Base-by-base conservation (phyloP, 495 filamentous ascomycete species). In the Penicillium paxilli region DNA sequence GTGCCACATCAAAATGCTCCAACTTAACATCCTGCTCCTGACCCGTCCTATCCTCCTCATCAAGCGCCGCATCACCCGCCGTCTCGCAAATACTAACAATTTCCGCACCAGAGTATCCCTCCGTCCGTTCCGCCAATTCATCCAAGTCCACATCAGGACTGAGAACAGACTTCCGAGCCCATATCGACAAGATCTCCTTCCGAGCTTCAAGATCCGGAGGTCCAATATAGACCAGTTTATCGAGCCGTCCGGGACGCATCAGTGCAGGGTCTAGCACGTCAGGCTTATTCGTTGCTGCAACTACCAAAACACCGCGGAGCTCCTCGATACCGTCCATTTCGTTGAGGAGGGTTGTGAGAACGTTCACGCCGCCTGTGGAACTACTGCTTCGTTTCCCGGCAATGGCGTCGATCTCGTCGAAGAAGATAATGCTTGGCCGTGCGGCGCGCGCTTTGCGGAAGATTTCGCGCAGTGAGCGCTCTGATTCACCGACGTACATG, bases 401-500 rank as follows among this genome's bases (percentile, higher is more conserved):
- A 52, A 98, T 92, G 5, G 91, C 86, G 73, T 98, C 94, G 61
- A 98, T 95, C 68, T 98, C 94, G 68, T 98, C 94, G 63, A 98
- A 98, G 77, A 98, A 98, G 53, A 98, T 91, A 66, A 98, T 93
- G 66, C 88, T 91, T 4, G 94, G 94, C 48, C 85, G 85, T 21
- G 92, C 94, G 33, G 88, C 86, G 38, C 90, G 80, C 2, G 94
- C 94, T 57, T 91, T 90, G 46, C 86, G 80, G 70, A 98, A 98
- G 8, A 97, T 82, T 42, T 94, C 89, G 44, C 94, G 83, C 38
- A 98, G 78, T 22, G 88, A 85, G 8, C 92, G 86, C 73, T 98
- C 94, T 5, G 92, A 93, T 71, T 98, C 94, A 49, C 94, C 94
- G 20, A 98, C 92, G 71, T 97, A 98, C 91, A 95, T 97, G 72